These are phyloP conservation scores for Firmiana major DNA, from an alignment of 345 rosid genomes.

Conservation along the genomic window DNA sequence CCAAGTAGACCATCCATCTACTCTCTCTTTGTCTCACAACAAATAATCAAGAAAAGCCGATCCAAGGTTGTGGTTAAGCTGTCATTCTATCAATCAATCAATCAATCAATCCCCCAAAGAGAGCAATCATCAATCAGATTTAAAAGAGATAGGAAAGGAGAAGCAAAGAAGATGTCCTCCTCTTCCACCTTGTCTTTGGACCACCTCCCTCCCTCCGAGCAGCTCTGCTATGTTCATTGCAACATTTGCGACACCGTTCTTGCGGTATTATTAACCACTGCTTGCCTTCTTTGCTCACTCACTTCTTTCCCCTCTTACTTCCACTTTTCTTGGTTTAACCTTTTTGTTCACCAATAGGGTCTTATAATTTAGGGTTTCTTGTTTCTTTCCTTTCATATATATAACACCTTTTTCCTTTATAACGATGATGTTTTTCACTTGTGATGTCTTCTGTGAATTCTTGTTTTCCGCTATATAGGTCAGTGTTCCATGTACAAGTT, in stretches of 20 bases:
- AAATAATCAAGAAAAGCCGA: constrained; percentile 36
- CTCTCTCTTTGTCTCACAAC: constrained; percentile 28
- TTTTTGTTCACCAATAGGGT: background rate
- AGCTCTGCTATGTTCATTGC: constrained; percentile 61
- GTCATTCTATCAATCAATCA: constrained; percentile 51
- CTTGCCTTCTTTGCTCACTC: background rate
- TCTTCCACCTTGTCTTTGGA: constrained; percentile 21
- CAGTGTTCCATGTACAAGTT: constrained; percentile 54
- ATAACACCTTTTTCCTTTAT: background rate
- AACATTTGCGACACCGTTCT: constrained; percentile 56
- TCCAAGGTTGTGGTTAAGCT: constrained; percentile 51
- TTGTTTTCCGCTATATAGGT: constrained; percentile 25
- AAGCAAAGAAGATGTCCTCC: constrained; percentile 9
- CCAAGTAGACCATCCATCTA: background rate
- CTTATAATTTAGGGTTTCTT: background rate
- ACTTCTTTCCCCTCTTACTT: background rate
- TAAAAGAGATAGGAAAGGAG: constrained; percentile 23
- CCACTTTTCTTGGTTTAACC: background rate
- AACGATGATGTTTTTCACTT: background rate
- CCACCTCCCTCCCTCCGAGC: constrained; percentile 45
- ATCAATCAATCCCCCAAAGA: constrained; percentile 24
- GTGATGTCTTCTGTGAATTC: background rate
- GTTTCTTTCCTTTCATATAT: too few relatives aligned
- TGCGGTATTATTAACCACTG: constrained; percentile 30
- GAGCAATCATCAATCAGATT: constrained; percentile 26